Percentiles rank a stretch among this genome's conserved stretches.
These are phyloP conservation scores for Leptographium wingfieldii DNA, from an alignment of 2,329 filamentous ascomycete genomes.

Conservation along the genomic window DNA sequence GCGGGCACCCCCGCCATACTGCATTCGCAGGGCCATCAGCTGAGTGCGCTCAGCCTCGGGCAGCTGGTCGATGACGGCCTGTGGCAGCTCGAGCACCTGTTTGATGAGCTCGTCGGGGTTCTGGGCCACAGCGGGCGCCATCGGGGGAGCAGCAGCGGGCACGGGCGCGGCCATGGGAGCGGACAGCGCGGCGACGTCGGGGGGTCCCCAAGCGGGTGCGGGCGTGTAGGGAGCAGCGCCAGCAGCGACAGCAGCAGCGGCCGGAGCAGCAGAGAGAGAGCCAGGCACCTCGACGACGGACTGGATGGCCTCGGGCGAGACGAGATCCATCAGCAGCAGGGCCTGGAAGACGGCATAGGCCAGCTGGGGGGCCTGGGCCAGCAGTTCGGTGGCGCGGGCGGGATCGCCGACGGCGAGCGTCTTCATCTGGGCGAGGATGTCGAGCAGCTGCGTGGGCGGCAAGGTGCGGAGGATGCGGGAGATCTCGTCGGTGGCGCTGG, in stretches of 20 bases:
- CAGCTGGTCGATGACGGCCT: conserved; percentile 67
- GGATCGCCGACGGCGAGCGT: conserved; percentile 72
- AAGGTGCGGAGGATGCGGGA: conserved; percentile 80
- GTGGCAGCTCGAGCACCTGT: conserved; percentile 69
- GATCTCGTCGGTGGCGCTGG: conserved; percentile 82
- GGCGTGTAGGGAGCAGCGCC: no score
- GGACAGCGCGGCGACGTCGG: conserved; percentile 18
- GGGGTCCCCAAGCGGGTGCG: conserved; percentile 17
- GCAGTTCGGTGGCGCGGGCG: conserved; percentile 68
- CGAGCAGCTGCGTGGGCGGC: conserved; percentile 77
- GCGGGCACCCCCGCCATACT: conserved; percentile 10
- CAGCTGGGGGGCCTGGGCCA: conserved; percentile 82
- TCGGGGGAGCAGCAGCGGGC: conserved; percentile 24
- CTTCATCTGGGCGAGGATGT: conserved; percentile 93
- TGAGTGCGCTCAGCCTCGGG: conserved; percentile 65
- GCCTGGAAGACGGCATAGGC: conserved; percentile 93
- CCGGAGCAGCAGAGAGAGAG: neutral
- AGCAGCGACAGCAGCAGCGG: no score
- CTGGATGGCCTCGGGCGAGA: conserved; percentile 71
- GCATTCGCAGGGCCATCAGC: conserved; percentile 56
- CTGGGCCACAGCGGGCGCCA: conserved; percentile 14
- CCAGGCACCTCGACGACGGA: conserved; percentile 49
- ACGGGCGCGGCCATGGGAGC: conserved; percentile 25
- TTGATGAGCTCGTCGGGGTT: conserved; percentile 58
- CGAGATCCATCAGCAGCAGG: conserved; percentile 80